These are phyloP conservation scores for Xylariomycetidae sp. DNA, from an alignment of 2,329 filamentous ascomycete genomes.

Conservation along the genomic window DNA sequence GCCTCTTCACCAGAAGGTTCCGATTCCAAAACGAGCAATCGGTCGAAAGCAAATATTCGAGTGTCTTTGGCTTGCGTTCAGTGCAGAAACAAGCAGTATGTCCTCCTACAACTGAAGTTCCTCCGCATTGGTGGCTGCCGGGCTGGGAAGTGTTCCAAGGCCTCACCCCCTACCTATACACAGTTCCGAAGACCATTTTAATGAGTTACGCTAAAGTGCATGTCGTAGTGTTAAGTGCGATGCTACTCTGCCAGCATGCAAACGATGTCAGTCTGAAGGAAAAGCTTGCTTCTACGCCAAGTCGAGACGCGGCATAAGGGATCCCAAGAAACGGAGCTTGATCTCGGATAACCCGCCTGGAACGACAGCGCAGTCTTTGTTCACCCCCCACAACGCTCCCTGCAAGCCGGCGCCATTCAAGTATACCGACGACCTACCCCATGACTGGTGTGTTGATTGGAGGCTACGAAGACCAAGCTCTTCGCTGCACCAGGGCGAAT, in stretches of 20 bases:
- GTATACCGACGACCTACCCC: conserved; percentile 15
- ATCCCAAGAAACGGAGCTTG: conserved; percentile 27
- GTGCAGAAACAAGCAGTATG: conserved; percentile 40
- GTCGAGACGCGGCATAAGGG: conserved; percentile 39
- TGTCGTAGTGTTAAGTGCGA: conserved; percentile 36
- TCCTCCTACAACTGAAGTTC: conserved; percentile 6
- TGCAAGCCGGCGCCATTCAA: conserved; percentile 11
- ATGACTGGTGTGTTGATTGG: conserved; percentile 18
- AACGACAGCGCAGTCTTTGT: conserved; percentile 11
- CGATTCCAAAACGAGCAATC: conserved; percentile 17
- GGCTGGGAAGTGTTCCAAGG: neutral
- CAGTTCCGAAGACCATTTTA: neutral
- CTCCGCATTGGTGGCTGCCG: neutral
- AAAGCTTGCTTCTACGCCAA: conserved; percentile 41
- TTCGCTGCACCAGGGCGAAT: conserved; percentile 14
- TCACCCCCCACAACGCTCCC: conserved; percentile 16
- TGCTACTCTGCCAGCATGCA: conserved; percentile 35
- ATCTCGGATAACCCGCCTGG: conserved; percentile 24
- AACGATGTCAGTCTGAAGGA: conserved; percentile 33
- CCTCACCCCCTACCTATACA: neutral
- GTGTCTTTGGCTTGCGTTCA: conserved; percentile 40
- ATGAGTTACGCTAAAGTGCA: neutral
- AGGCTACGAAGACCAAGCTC: conserved; percentile 16
- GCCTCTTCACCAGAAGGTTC: conserved; percentile 19
- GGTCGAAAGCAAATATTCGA: conserved; percentile 32